A percentile compares a stretch with the other conserved stretches of the same genome.
phyloP scores from a whole-genome alignment of 2,329 filamentous ascomycete species.

The Claviceps maximensis region DNA sequence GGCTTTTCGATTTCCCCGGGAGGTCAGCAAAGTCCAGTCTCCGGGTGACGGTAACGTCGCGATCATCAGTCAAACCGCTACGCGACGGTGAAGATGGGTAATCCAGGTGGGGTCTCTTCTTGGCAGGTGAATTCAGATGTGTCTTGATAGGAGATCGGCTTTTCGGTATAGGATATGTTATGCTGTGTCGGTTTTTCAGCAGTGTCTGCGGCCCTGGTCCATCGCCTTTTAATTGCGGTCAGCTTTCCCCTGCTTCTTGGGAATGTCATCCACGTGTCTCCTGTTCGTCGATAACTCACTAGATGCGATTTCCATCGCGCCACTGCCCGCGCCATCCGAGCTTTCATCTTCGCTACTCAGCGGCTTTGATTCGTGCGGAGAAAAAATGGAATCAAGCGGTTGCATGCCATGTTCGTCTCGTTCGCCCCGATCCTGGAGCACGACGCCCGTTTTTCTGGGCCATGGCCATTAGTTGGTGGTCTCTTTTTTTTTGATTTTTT shows the following conservation, averaged over 20 bases:
- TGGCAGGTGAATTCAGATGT: constrained; percentile 44
- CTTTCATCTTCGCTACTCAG: constrained; percentile 13
- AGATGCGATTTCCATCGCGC: constrained; percentile 40
- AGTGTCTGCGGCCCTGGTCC: constrained; percentile 41
- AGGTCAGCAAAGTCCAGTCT: constrained; percentile 36
- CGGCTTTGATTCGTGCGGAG: constrained; percentile 55
- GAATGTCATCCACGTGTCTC: background rate
- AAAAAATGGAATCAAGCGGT: constrained; percentile 75
- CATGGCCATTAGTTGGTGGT: constrained; percentile 1
- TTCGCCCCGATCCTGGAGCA: constrained; percentile 60
- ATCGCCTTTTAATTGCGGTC: constrained; percentile 28
- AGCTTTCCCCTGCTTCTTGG: background rate
- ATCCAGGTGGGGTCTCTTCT: constrained; percentile 44
- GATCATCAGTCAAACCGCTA: constrained; percentile 21
- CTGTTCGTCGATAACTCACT: constrained; percentile 22
- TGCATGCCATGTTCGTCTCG: constrained; percentile 91
- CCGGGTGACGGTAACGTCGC: constrained; percentile 33
- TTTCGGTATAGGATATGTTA: constrained; percentile 33
- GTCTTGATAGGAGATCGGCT: constrained; percentile 52
- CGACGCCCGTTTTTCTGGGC: constrained; percentile 75
- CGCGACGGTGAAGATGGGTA: constrained; percentile 37
- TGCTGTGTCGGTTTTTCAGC: constrained; percentile 36
- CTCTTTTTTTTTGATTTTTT: background rate
- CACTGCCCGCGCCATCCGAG: constrained; percentile 21
- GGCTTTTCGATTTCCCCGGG: constrained; percentile 4